A percentile compares a stretch with the other conserved stretches of the same genome.
Evolutionary conservation across 306 rosid species (phyloP).

Genomic region (Styphnolobium japonicum): DNA sequence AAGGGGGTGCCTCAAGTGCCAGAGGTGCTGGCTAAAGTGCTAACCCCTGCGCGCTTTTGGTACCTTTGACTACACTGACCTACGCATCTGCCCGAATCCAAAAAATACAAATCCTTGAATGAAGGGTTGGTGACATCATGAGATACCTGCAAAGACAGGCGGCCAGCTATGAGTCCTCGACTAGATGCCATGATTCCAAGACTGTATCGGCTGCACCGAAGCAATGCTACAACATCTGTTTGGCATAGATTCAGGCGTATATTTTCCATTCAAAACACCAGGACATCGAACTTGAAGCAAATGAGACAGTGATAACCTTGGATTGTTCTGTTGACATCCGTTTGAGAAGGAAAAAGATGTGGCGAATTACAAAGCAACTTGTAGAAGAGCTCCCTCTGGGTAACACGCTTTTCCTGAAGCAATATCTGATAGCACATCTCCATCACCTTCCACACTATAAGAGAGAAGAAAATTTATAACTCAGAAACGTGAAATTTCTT

Average conservation of each 20-base stretch:
- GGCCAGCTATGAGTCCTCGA: conserved; percentile 83
- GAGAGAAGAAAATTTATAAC: conserved; percentile 4
- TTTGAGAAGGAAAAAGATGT: conserved; percentile 68
- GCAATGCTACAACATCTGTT: conserved; percentile 86
- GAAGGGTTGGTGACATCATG: not conserved
- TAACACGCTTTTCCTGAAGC: conserved; percentile 72
- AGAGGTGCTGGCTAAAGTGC: no score
- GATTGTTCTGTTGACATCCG: conserved; percentile 71
- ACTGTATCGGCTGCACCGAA: conserved; percentile 85
- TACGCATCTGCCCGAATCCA: not conserved
- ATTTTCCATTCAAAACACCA: not conserved
- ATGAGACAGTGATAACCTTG: conserved; percentile 56
- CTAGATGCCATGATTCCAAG: conserved; percentile 97
- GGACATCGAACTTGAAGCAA: conserved; percentile 15
- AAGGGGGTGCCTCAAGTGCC: no score
- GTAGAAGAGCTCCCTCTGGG: conserved; percentile 92
- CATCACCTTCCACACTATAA: conserved; percentile 90
- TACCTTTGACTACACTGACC: no score
- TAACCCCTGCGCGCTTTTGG: no score
- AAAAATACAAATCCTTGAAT: not conserved
- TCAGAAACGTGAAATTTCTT: not conserved
- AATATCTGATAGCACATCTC: conserved; percentile 74
- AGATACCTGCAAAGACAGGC: conserved; percentile 63
- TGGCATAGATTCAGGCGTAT: not conserved
- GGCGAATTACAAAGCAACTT: conserved; percentile 77